A percentile compares a stretch with the other conserved stretches of the same genome.
Evolutionary conservation across 768 basidiomycete genomes (phyloP).

Genomic region (Lepiota brunneoincarnata): DNA sequence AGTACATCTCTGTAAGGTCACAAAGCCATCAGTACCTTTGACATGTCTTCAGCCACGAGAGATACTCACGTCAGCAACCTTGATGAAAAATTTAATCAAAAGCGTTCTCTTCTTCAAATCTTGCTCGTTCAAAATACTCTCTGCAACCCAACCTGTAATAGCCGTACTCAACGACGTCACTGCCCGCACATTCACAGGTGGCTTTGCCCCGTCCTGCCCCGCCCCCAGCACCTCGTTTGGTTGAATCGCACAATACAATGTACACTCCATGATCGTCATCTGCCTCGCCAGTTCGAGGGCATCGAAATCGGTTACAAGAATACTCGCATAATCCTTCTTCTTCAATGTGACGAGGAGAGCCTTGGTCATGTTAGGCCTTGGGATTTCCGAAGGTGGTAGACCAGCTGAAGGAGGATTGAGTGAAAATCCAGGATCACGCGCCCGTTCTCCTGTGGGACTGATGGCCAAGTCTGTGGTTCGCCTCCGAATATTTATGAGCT

Average conservation of each 20-base stretch:
- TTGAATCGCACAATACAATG: conserved; percentile 80
- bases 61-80: conserved; percentile 78
- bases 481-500: conserved; percentile 57
- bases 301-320: conserved; percentile 89
- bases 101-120: conserved; percentile 82
- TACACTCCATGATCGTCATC: conserved; percentile 90
- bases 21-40: conserved; percentile 10
- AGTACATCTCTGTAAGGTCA: conserved; percentile 69
- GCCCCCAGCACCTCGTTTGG: conserved; percentile 88
- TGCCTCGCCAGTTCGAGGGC: conserved; percentile 90
- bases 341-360: conserved; percentile 66
- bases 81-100: conserved; percentile 90
- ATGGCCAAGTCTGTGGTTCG: conserved; percentile 45
- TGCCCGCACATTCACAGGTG: conserved; percentile 72
- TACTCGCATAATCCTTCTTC: conserved; percentile 56
- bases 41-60: conserved; percentile 8
- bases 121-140: conserved; percentile 86
- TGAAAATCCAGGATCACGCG: conserved; percentile 74
- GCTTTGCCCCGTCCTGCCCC: conserved; percentile 54
- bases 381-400: conserved; percentile 61
- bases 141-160: conserved; percentile 95
- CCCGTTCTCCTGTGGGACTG: conserved; percentile 59
- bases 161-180: conserved; percentile 87
- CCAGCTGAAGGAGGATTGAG: conserved; percentile 51
- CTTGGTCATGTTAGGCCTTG: conserved; percentile 85